phyloP scores from a whole-genome alignment of 208 protist species.

The Trichomonas gallinae region DNA sequence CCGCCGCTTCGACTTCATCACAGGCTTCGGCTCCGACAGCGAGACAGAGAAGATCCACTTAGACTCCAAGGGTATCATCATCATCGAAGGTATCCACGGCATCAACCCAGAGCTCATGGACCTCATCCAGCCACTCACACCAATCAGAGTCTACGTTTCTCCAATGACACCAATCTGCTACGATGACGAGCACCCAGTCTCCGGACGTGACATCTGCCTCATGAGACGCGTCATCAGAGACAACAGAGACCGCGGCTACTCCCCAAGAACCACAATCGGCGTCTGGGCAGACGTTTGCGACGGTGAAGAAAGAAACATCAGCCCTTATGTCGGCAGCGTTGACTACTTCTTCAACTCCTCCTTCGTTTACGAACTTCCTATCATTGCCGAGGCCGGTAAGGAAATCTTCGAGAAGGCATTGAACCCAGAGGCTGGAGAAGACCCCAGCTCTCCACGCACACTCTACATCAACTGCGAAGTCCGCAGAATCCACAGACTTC shows the following conservation, averaged over 20 bases:
- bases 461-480: background rate
- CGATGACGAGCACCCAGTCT: background rate
- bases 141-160: background rate
- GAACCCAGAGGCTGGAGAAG: background rate
- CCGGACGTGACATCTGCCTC: background rate
- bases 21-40: background rate
- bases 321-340: background rate
- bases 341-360: constrained; percentile 20
- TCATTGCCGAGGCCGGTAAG: background rate
- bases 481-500: background rate
- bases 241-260: background rate
- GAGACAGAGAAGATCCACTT: background rate
- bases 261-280: background rate
- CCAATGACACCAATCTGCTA: background rate
- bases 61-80: background rate
- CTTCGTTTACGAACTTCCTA: constrained; percentile 5
- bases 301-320: constrained; percentile 13
- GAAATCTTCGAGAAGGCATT: background rate
- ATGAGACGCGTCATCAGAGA: background rate
- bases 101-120: background rate
- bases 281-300: background rate
- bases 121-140: background rate
- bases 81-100: constrained; percentile 3
- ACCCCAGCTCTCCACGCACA: background rate
- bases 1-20: background rate